Evolutionary conservation across 73 alveolate species (phyloP).

Genomic region (Halteria grandinella): DNA sequence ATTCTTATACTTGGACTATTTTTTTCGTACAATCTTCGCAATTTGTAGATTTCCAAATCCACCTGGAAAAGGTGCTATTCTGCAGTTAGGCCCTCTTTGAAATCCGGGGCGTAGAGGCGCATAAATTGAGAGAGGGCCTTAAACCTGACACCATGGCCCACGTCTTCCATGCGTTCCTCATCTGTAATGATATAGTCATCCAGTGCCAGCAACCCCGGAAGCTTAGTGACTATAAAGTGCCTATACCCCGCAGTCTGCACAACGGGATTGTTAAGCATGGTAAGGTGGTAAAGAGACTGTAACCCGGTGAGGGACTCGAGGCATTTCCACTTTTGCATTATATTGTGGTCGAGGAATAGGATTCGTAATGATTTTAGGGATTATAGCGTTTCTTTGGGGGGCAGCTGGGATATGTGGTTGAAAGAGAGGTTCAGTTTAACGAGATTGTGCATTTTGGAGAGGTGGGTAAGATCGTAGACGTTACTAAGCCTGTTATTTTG

Average conservation of each 20-base stretch:
- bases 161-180: conserved; percentile 74
- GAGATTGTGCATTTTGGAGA: neutral
- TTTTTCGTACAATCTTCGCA: conserved; percentile 60
- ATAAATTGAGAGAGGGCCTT: conserved; percentile 56
- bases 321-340: conserved; percentile 53
- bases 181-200: conserved; percentile 69
- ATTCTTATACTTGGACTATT: conserved; percentile 63
- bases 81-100: conserved; percentile 57
- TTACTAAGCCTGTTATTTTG: conserved; percentile 1
- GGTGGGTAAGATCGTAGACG: conserved; percentile 6
- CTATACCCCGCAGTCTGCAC: conserved; percentile 63
- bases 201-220: conserved; percentile 42
- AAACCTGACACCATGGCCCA: conserved; percentile 56
- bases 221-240: conserved; percentile 55
- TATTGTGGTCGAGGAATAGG: conserved; percentile 51
- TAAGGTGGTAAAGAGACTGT: conserved; percentile 33
- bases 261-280: conserved; percentile 58
- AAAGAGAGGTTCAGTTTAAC: conserved; percentile 45
- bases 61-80: conserved; percentile 67
- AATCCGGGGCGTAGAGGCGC: conserved; percentile 67
- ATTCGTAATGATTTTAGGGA: conserved; percentile 8
- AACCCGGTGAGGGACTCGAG: conserved; percentile 40
- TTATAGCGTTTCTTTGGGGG: conserved; percentile 19
- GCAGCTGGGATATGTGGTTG: conserved; percentile 26
- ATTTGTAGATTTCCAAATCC: conserved; percentile 63